phyloP scores from a whole-genome alignment of 495 filamentous ascomycete species.

The Halenospora varia region DNA sequence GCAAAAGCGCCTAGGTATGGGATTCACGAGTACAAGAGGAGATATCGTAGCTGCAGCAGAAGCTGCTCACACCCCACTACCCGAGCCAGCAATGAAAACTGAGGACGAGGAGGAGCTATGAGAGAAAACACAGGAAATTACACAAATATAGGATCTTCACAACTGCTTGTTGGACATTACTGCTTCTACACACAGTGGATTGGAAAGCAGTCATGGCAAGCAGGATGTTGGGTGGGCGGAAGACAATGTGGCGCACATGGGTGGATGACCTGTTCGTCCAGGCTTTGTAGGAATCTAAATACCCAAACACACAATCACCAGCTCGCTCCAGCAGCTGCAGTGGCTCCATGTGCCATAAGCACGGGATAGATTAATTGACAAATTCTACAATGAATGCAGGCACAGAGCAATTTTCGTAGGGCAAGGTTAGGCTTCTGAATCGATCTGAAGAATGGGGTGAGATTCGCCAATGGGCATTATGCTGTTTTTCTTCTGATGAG shows the following conservation, averaged over 20 bases:
- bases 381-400: too few relatives aligned
- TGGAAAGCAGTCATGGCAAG: constrained; percentile 1
- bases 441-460: too few relatives aligned
- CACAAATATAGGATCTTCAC: not conserved
- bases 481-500: too few relatives aligned
- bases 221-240: not conserved
- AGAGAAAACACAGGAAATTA: not conserved
- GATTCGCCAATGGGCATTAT: too few relatives aligned
- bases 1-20: constrained; percentile 18
- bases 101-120: constrained; percentile 44
- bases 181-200: not conserved
- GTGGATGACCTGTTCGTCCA: not conserved
- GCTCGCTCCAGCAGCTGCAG: too few relatives aligned
- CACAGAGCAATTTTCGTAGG: too few relatives aligned
- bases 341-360: too few relatives aligned
- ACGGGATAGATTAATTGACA: too few relatives aligned
- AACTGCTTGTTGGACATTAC: not conserved
- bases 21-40: constrained; percentile 6
- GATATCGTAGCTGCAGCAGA: constrained; percentile 32
- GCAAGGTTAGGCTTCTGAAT: too few relatives aligned
- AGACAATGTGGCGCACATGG: not conserved
- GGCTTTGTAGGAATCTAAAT: constrained; percentile 9
- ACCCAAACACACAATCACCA: constrained; percentile 3
- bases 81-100: constrained; percentile 21
- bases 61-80: constrained; percentile 29